Conservation (phyloP, 225 moss, liverwort and hornwort species). For the Physcomitrellopsis africana region DNA sequence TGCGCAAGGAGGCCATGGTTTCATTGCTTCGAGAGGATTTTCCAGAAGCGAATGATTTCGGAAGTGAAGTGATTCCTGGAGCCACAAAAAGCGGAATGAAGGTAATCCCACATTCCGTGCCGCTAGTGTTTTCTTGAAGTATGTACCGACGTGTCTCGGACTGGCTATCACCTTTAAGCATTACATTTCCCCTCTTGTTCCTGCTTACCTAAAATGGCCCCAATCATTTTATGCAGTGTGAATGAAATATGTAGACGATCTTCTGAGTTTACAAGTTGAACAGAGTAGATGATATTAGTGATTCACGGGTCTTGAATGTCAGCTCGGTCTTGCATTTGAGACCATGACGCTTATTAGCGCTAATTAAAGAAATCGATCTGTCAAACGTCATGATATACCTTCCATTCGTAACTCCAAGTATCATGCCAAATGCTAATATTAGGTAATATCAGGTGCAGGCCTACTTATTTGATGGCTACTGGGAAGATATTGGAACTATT, state of each 20-base stretch:
- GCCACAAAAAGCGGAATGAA: slow-evolving; percentile 74
- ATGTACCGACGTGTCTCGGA: neutral
- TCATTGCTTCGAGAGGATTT: slow-evolving; percentile 65
- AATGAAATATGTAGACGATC: neutral
- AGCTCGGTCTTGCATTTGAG: neutral
- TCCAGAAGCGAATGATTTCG: slow-evolving; percentile 76
- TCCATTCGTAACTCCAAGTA: neutral
- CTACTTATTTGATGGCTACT: slow-evolving; percentile 84
- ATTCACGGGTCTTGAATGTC: neutral
- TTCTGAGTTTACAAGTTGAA: neutral
- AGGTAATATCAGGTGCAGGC: slow-evolving; percentile 63
- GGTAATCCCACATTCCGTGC: neutral
- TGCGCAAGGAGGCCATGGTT: slow-evolving; percentile 71
- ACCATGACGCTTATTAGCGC: neutral
- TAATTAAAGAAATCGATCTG: neutral
- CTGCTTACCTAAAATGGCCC: neutral
- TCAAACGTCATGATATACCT: neutral
- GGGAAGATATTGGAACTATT: slow-evolving; percentile 96
- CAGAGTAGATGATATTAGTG: neutral
- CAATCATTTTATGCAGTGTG: neutral
- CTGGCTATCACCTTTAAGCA: neutral
- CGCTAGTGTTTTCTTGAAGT: neutral
- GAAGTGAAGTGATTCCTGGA: slow-evolving; percentile 83
- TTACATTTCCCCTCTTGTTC: neutral
- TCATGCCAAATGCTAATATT: slow-evolving; percentile 34